Base-by-base conservation (phyloP, 1,139 yeast genomes). In the Diutina rugosa region DNA sequence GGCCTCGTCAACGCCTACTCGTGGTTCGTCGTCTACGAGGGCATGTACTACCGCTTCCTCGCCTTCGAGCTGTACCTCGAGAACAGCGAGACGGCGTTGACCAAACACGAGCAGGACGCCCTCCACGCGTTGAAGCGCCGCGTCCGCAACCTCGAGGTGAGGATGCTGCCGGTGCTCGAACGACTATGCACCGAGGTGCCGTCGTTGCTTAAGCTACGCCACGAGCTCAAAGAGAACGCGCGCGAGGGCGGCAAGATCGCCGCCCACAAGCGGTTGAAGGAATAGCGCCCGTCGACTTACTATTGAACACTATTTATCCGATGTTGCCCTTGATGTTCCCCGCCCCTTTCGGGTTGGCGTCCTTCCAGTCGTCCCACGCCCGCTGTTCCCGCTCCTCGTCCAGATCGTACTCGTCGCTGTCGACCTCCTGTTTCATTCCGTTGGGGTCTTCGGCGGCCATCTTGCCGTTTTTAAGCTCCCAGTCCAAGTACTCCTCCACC, bases 311-410 rank as follows among this genome's bases (percentile, higher is more conserved):
- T 32, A 10, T 32, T 14, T 46, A 49, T 14, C 53, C 44, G 12
- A 49, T 49, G 21, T 49, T 49, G 18, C 54, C 46, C 66, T 84
- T 84, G 56, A 91, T 90, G 66, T 93, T 93, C 18, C 98, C 99
- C 56, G 90, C 82, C 4, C 97, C 97, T 67, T 82, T 84, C 0
- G 93, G 89, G 66, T 90, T 83, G 6, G 82, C 83, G 62, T 93
- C 99, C 56, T 84, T 84, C 77, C 95, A 93, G 60, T 87, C 95
- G 69, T 93, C 98, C 97, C 98, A 93, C 56, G 79, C 78, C 60
- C 99, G 77, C 57, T 85, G 82, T 64, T 81, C 82, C 38, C 70
- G 62, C 58, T 77, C 81, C 54, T 80, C 82, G 52, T 77, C 79
- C 30, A 70, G 70, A 38, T 75, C 77, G 26, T 74, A 74, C 32